These are phyloP conservation scores for Solanum pinnatisectum DNA, from an alignment of 257 asterid species.

Conservation along the genomic window DNA sequence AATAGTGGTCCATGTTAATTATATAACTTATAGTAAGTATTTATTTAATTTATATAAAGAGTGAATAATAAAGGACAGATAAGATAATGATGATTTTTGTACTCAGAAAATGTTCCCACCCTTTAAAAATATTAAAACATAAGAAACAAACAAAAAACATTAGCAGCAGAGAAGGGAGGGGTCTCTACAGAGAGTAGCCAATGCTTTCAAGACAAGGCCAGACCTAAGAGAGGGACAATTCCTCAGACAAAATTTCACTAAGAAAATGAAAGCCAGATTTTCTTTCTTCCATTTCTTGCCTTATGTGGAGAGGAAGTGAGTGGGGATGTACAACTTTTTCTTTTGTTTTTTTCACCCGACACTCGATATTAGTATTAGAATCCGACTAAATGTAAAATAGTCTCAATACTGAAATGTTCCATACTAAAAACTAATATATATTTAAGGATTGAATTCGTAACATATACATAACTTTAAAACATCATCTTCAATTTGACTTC, in stretches of 20 bases:
- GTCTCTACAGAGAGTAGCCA: constrained; percentile 10
- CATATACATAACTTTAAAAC: no score
- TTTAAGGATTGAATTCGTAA: background rate
- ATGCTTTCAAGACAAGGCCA: constrained; percentile 14
- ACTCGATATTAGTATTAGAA: fast-evolving
- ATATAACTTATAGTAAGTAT: background rate
- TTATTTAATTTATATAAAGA: background rate
- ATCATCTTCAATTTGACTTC: background rate
- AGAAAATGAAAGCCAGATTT: background rate
- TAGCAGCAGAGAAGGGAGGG: constrained; percentile 9
- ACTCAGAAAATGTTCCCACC: constrained; percentile 43
- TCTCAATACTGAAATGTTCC: fast-evolving
- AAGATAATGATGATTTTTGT: constrained; percentile 25
- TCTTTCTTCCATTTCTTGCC: background rate
- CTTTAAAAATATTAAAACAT: constrained; percentile 2
- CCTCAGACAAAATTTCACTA: constrained; percentile 4
- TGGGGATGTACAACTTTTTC: background rate
- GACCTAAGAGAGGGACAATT: constrained; percentile 10
- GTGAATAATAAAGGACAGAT: constrained; percentile 4
- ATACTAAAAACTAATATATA: fast-evolving
- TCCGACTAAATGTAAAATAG: background rate
- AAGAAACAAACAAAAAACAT: constrained; percentile 15
- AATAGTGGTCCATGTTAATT: background rate
- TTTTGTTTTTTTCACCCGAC: background rate
- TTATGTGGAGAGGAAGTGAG: background rate